These are phyloP conservation scores for Diutina pseudorugosa DNA, from an alignment of 1,139 yeast species.

Conservation along the genomic window DNA sequence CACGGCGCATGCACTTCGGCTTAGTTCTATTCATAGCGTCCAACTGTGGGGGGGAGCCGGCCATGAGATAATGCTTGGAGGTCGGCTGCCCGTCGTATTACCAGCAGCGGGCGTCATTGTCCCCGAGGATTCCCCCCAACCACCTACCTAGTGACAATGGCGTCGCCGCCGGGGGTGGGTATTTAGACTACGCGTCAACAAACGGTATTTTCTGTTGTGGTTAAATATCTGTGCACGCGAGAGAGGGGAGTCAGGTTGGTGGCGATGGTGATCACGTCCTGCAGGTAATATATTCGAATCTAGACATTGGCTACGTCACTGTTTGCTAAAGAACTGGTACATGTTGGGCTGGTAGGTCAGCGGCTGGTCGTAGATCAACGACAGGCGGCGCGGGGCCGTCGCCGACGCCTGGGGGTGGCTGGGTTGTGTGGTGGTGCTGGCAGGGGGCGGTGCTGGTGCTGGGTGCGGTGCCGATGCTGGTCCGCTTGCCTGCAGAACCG, in stretches of 20 bases:
- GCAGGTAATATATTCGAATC: neutral
- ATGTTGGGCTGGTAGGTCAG: conserved; percentile 36
- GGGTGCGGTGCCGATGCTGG: neutral
- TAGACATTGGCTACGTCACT: neutral
- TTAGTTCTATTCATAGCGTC: neutral
- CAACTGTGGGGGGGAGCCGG: neutral
- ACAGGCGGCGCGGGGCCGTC: neutral
- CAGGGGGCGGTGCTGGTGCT: neutral
- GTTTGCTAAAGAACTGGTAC: conserved; percentile 26
- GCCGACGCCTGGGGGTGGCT: neutral
- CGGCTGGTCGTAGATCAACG: conserved; percentile 33
- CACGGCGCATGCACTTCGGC: neutral
- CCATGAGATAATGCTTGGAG: too few relatives aligned
- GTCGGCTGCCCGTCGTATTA: too few relatives aligned
- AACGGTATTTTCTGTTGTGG: neutral
- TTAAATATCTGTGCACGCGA: neutral
- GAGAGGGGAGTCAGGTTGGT: neutral
- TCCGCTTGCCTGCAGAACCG: neutral
- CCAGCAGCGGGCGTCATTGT: too few relatives aligned
- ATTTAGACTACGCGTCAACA: neutral
- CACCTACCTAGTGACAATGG: too few relatives aligned
- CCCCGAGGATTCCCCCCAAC: too few relatives aligned
- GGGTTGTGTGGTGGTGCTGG: neutral
- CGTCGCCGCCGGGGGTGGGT: too few relatives aligned
- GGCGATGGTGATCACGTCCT: neutral